phyloP scores from a whole-genome alignment of 2,329 filamentous ascomycete genomes.

The Alternaria sp. region DNA sequence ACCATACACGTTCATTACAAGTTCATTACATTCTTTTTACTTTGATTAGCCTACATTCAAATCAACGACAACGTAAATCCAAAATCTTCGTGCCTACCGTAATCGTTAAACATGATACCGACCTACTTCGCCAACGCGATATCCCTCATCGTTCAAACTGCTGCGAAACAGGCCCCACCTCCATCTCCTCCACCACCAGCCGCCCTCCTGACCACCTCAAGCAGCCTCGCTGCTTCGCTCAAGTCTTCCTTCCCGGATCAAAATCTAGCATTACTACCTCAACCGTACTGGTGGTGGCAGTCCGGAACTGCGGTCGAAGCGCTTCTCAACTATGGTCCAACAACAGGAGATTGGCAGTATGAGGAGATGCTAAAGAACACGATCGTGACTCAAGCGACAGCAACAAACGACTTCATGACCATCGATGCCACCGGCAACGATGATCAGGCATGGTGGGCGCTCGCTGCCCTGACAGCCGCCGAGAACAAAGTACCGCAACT shows the following conservation, averaged over 20 bases:
- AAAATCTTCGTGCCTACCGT: background rate
- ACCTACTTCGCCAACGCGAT: conserved; percentile 11
- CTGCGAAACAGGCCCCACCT: conserved; percentile 3
- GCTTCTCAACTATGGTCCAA: conserved; percentile 51
- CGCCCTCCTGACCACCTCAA: conserved; percentile 23
- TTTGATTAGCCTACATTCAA: background rate
- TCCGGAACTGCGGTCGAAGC: conserved; percentile 38
- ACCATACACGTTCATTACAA: background rate
- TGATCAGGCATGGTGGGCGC: conserved; percentile 77
- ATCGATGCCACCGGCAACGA: conserved; percentile 66
- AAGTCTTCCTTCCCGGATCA: conserved; percentile 28
- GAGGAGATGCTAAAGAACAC: conserved; percentile 42
- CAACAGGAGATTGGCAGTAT: conserved; percentile 53
- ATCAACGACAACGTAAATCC: background rate
- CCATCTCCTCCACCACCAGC: conserved; percentile 17
- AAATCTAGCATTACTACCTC: conserved; percentile 27
- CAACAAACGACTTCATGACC: conserved; percentile 51
- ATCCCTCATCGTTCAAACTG: conserved; percentile 7
- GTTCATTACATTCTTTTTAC: conserved; percentile 4
- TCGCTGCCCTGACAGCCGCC: conserved; percentile 70
- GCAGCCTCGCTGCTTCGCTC: conserved; percentile 26
- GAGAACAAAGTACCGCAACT: conserved; percentile 68
- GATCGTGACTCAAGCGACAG: conserved; percentile 34
- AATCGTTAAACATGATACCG: conserved; percentile 9
- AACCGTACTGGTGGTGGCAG: conserved; percentile 44